Evolutionary conservation across 371 early-diverging fungal species (phyloP), one percentile per base, ranked within the genome.

Genomic region (Mortierella sp.): DNA sequence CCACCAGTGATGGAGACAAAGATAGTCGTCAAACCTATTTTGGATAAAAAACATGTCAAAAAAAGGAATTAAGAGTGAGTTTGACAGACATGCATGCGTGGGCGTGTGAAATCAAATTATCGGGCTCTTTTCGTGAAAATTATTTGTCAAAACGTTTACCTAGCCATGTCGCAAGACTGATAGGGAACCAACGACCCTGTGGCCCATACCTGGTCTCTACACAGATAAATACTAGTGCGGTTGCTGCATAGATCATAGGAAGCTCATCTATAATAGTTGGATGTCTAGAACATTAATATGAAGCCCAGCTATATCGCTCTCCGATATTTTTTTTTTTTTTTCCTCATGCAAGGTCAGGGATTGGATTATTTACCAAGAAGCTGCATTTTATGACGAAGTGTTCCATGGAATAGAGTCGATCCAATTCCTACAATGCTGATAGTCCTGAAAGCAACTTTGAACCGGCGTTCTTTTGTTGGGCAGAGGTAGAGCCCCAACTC

Each of bases 341-440:
- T 22, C 22, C 26, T 5, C 4, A 29, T 28, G 5, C 32, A 37
- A 15, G 13, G 5, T 13, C 1, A 26, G 22, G 47, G 23, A 53
- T 28, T 17, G 6, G 19, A n/a, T 54, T 29, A 29, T 59, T 45
- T 73, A 78, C 79, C 79, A 23, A 74, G 68, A 8, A 80, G 65
- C 49, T 80, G 80, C 80, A 80, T 80, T 23, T 80, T 80, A 65
- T 80, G 80, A 22, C 80, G 74, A 35, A 80, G 80, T 17, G 80
- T 80, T 26, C 80, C 80, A 28, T 80, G 80, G 42, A 80, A 80
- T 0, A 74, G 68, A 0, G 71, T 70, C 17, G 80, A 80, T 3
- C 80, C 80, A 12, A 80, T 70, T 4, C 80, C 80, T 6, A 80
- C 80, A 17, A 80, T 31, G 17, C 71, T 70, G 62, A 80, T 71